These are phyloP conservation scores for Podospora appendiculata DNA, from an alignment of 495 filamentous ascomycete genomes.

Conservation along the genomic window DNA sequence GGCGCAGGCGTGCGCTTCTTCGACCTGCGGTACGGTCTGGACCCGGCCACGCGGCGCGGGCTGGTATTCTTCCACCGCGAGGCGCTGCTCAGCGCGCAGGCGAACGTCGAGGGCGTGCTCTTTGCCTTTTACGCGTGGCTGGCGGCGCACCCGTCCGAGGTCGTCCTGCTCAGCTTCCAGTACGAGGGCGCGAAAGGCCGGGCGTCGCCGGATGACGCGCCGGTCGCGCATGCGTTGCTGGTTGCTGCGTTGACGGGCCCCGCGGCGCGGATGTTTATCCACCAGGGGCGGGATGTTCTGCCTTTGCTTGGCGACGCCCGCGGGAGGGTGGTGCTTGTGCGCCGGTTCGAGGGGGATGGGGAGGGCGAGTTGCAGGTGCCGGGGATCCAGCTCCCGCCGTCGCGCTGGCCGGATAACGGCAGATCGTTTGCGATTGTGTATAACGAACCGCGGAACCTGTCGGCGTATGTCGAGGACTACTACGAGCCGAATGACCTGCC, in stretches of 20 bases:
- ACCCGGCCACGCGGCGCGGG: slow-evolving; percentile 30
- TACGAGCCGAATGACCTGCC: slow-evolving; percentile 62
- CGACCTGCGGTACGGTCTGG: slow-evolving; percentile 42
- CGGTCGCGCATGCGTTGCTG: slow-evolving; percentile 48
- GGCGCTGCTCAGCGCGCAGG: slow-evolving; percentile 36
- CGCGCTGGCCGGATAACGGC: slow-evolving; percentile 70
- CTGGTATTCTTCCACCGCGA: slow-evolving; percentile 44
- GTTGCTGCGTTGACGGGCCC: slow-evolving; percentile 51
- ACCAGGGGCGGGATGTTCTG: slow-evolving; percentile 56
- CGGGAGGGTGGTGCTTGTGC: slow-evolving; percentile 70
- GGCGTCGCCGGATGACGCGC: not conserved
- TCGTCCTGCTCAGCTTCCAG: slow-evolving; percentile 74
- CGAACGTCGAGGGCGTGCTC: slow-evolving; percentile 39
- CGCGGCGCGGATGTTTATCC: slow-evolving; percentile 49
- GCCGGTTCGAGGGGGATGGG: slow-evolving; percentile 57
- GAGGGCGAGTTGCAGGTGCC: slow-evolving; percentile 31
- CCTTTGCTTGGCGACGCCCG: slow-evolving; percentile 64
- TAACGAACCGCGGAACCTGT: slow-evolving; percentile 47
- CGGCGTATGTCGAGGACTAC: slow-evolving; percentile 79
- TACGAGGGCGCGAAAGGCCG: not conserved
- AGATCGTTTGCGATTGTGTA: slow-evolving; percentile 35
- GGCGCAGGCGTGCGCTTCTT: slow-evolving; percentile 44
- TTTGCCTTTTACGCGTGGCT: slow-evolving; percentile 50
- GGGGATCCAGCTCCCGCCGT: slow-evolving; percentile 71
- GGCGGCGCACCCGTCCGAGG: slow-evolving; percentile 57